Percentiles rank a stretch among this genome's conserved stretches.
Evolutionary conservation across 495 filamentous ascomycete species (phyloP).

Genomic region (Neurospora sp.): DNA sequence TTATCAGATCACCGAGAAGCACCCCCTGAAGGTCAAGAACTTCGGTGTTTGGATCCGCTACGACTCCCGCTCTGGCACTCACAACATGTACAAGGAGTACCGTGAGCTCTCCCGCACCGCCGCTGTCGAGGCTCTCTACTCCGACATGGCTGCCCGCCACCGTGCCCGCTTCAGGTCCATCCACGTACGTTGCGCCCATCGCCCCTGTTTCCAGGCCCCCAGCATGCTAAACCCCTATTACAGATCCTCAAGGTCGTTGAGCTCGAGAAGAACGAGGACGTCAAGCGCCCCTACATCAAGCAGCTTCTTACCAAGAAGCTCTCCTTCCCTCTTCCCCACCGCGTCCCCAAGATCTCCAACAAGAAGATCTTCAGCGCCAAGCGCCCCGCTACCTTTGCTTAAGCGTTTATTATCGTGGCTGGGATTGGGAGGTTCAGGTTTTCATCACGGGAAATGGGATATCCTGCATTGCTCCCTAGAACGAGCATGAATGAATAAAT

Average conservation of each 20-base stretch:
- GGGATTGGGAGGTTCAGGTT: constrained; percentile 42
- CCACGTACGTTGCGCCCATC: constrained; percentile 59
- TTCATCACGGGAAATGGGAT: constrained; percentile 45
- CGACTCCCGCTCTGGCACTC: constrained; percentile 97
- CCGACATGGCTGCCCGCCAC: constrained; percentile 98
- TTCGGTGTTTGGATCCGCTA: constrained; percentile 99
- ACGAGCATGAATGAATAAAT: constrained; percentile 31
- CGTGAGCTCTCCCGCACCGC: constrained; percentile 92
- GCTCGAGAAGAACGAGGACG: constrained; percentile 79
- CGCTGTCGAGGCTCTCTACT: constrained; percentile 93
- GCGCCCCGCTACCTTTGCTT: constrained; percentile 82
- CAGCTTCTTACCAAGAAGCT: constrained; percentile 91
- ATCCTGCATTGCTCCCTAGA: constrained; percentile 38
- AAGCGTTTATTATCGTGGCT: constrained; percentile 30
- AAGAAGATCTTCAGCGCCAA: constrained; percentile 86
- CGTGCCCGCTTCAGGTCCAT: constrained; percentile 94
- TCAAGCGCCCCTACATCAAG: constrained; percentile 98
- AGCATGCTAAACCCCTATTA: constrained; percentile 17
- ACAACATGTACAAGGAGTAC: constrained; percentile 99
- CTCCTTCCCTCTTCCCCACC: constrained; percentile 97
- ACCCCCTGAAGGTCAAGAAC: constrained; percentile 98
- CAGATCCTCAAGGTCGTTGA: constrained; percentile 98
- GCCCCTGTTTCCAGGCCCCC: not conserved
- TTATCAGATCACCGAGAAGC: constrained; percentile 89
- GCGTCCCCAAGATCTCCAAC: constrained; percentile 63